These are phyloP conservation scores for Globisporangium middletonii DNA, from an alignment of 352 stramenopile genomes.

Conservation along the genomic window DNA sequence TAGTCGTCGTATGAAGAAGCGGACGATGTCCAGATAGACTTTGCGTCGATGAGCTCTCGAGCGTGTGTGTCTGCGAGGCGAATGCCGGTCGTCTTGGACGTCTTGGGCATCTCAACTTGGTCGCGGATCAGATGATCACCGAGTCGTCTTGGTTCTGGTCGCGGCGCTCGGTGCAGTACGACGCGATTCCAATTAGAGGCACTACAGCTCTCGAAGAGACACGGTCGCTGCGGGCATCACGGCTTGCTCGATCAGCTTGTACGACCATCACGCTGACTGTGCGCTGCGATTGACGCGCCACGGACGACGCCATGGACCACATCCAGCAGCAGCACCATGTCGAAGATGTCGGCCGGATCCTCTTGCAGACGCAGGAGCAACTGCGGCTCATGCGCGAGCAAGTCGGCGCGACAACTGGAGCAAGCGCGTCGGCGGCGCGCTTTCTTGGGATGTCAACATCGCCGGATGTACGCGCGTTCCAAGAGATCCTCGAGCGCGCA, in stretches of 20 bases:
- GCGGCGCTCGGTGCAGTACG: no score
- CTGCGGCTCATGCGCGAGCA: slow-evolving; percentile 69
- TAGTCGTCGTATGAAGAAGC: no score
- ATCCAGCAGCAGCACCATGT: slow-evolving; percentile 77
- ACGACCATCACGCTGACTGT: no score
- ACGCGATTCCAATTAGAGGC: no score
- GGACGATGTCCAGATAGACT: neutral
- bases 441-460: slow-evolving; percentile 12
- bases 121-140: no score
- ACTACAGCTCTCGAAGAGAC: no score
- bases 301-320: slow-evolving; percentile 43
- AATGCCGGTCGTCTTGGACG: no score
- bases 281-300: neutral
- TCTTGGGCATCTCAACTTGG: no score
- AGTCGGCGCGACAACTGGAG: slow-evolving; percentile 32
- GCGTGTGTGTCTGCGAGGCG: neutral
- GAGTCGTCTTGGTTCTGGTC: no score
- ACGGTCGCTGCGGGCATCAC: no score
- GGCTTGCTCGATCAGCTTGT: no score
- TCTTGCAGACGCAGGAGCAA: slow-evolving; percentile 80
- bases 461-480: slow-evolving; percentile 39
- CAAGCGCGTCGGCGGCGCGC: slow-evolving; percentile 16
- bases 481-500: slow-evolving; percentile 65
- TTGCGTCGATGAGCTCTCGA: neutral
- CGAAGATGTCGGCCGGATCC: slow-evolving; percentile 74